Conservation (phyloP, 805 yeast species). For the Spathaspora passalidarum region DNA sequence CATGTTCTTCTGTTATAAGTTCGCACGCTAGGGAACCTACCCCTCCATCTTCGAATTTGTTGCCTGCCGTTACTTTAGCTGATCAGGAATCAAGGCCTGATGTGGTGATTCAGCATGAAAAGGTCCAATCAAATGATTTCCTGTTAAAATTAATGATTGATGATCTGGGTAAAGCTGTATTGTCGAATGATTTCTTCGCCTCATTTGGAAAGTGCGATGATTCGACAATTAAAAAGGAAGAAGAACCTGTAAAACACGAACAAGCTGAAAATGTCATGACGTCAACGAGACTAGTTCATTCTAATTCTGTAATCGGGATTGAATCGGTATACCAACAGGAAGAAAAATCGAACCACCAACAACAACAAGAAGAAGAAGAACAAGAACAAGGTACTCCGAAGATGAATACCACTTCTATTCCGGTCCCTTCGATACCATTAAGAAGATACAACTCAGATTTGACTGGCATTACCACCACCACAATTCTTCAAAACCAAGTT, state of each 20-base stretch:
- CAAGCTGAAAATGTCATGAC: not conserved
- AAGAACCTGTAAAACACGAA: not conserved
- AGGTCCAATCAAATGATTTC: constrained; percentile 17
- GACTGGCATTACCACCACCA: constrained; percentile 13
- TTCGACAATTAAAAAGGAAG: not conserved
- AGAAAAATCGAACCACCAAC: not conserved
- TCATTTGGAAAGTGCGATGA: not conserved
- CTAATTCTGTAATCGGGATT: constrained; percentile 27
- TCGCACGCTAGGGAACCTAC: not conserved
- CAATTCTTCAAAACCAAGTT: constrained; percentile 7
- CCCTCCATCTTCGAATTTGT: constrained; percentile 4
- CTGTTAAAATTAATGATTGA: constrained; percentile 36
- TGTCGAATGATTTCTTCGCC: constrained; percentile 22
- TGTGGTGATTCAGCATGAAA: not conserved
- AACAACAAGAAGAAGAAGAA: not conserved
- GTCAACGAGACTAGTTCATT: constrained; percentile 20
- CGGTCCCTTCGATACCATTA: constrained; percentile 9
- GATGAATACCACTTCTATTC: not conserved
- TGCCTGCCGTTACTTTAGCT: constrained; percentile 9
- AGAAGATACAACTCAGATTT: constrained; percentile 25
- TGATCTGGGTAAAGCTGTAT: constrained; percentile 40
- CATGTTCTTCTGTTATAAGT: not conserved
- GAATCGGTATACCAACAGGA: constrained; percentile 12
- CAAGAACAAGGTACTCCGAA: not conserved
- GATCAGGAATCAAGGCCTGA: not conserved